Evolutionary conservation across 1,284 basidiomycete species (phyloP).

Genomic region (Ceratobasidium papillatum): DNA sequence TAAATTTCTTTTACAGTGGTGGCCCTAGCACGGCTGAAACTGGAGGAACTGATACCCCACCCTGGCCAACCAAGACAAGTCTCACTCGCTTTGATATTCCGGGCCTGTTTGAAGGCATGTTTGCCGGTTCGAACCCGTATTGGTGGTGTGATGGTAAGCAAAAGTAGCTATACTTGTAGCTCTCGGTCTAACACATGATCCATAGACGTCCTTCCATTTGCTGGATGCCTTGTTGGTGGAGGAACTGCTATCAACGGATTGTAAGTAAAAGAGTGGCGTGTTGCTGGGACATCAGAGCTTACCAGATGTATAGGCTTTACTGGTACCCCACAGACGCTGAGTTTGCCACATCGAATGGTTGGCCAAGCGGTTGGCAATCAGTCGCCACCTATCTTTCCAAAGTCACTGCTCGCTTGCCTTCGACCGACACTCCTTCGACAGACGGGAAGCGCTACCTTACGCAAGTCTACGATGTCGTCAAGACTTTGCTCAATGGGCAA

Average conservation of each 20-base stretch:
- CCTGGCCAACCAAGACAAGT: conserved; percentile 61
- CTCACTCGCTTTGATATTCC: conserved; percentile 72
- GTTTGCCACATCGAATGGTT: conserved; percentile 62
- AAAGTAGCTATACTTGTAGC: conserved; percentile 6
- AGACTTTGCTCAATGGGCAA: conserved; percentile 57
- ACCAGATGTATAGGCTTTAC: conserved; percentile 58
- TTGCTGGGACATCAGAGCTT: not conserved
- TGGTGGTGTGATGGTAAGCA: conserved; percentile 69
- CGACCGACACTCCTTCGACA: conserved; percentile 66
- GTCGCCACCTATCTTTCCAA: conserved; percentile 61
- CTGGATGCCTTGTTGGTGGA: conserved; percentile 70
- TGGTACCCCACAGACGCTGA: conserved; percentile 64
- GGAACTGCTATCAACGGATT: conserved; percentile 70
- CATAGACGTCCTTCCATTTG: conserved; percentile 65
- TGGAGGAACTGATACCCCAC: conserved; percentile 66
- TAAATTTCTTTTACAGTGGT: conserved; percentile 57
- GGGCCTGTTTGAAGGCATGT: conserved; percentile 61
- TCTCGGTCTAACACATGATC: not conserved
- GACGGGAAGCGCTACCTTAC: conserved; percentile 69
- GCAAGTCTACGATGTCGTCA: conserved; percentile 59
- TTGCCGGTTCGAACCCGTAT: conserved; percentile 57
- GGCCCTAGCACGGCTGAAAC: conserved; percentile 67
- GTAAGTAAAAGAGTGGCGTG: conserved; percentile 52
- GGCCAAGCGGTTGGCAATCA: conserved; percentile 64
- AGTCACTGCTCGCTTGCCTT: conserved; percentile 62